phyloP scores from a whole-genome alignment of 2,329 filamentous ascomycete genomes.

The Xylariales sp. region DNA sequence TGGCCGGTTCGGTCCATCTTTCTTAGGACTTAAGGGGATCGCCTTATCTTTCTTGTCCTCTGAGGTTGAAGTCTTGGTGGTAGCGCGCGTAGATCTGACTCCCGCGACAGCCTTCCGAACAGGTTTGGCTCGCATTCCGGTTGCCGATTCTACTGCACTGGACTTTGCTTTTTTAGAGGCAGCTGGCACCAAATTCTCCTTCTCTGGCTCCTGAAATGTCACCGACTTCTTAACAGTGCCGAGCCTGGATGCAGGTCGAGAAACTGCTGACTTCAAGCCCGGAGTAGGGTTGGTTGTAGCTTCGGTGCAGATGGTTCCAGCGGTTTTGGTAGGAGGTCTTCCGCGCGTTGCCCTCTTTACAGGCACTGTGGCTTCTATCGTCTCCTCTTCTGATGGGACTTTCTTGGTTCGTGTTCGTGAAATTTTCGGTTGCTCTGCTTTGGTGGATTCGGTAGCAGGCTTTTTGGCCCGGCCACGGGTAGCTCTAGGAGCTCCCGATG shows the following conservation, averaged over 20 bases:
- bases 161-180: slow-evolving; percentile 23
- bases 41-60: slow-evolving; percentile 32
- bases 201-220: slow-evolving; percentile 60
- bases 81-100: slow-evolving; percentile 29
- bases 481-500: slow-evolving; percentile 21
- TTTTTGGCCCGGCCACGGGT: slow-evolving; percentile 43
- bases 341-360: slow-evolving; percentile 31
- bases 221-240: slow-evolving; percentile 50
- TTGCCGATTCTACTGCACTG: slow-evolving; percentile 24
- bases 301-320: slow-evolving; percentile 32
- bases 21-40: slow-evolving; percentile 60
- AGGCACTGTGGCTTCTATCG: slow-evolving; percentile 21
- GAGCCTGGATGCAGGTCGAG: slow-evolving; percentile 19
- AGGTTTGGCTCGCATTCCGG: slow-evolving; percentile 39
- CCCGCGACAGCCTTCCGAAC: slow-evolving; percentile 41
- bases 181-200: slow-evolving; percentile 53
- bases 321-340: slow-evolving; percentile 27
- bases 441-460: slow-evolving; percentile 18
- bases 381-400: slow-evolving; percentile 16
- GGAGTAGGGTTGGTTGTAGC: slow-evolving; percentile 27
- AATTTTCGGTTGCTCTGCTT: slow-evolving; percentile 21
- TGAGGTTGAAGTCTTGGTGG: slow-evolving; percentile 25
- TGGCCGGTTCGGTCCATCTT: slow-evolving; percentile 52
- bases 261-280: slow-evolving; percentile 35
- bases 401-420: slow-evolving; percentile 26